Evolutionary conservation across 2,329 filamentous ascomycete genomes (phyloP), one percentile per base, ranked within the genome.

Genomic region (Remersonia thermophila): DNA sequence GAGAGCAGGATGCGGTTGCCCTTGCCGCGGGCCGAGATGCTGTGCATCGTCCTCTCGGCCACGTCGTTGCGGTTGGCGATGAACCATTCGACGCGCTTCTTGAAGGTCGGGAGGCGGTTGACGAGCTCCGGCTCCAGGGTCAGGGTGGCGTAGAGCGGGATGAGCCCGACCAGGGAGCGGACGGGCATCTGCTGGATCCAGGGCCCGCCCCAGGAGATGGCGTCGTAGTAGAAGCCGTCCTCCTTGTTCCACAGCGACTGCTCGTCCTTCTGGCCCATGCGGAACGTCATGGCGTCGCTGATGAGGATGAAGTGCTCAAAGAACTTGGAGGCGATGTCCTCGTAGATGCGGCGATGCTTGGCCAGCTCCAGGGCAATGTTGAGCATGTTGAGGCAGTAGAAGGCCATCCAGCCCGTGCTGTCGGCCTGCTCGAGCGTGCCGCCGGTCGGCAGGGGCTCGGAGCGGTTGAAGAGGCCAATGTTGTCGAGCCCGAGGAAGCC

Each of bases 241-340:
- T 93, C 74, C 18, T 95, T 86, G 52, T 95, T 96, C 89, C 89
- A 96, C 7, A 96, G 65, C 25, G 87, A 93, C 52, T 84, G 76
- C 51, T 91, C 83, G 54, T 64, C 78, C 63, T 61, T 79, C 60
- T 59, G 69, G 49, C 63, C 84, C 50, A 69, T 73, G 60, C 70
- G 80, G 69, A 82, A 87, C 0, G 81, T 85, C 89, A 96, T 95
- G 39, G 89, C 91, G 62, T 96, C 91, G 53, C 85, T 93, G 58
- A 96, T 96, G 58, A 95, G 79, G 53, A 96, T 83, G 61, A 96
- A 96, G 54, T 96, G 91, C 63, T 96, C 91, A 52, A 96, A 96
- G 67, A 96, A 96, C 61, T 96, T 96, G 34, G 86, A 93, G 2
- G 89, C 87, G 64, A 96, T 82, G 53, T 96, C 89, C 65, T 96